These are phyloP conservation scores for Carex sylvatica DNA, from an alignment of 202 grass and related monocot genomes.

Conservation along the genomic window DNA sequence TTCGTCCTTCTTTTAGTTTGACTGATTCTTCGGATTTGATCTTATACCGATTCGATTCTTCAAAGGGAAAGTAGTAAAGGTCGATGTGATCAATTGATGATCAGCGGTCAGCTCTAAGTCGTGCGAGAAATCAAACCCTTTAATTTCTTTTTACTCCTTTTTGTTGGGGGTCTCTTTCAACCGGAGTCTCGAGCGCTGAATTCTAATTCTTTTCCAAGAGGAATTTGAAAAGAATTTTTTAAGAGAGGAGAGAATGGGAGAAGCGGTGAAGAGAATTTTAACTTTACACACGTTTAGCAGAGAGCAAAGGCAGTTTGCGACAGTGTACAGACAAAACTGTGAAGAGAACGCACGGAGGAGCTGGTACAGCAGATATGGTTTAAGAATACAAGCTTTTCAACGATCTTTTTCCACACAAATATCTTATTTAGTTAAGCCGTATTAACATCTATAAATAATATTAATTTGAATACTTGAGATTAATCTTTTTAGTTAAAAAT, in stretches of 20 bases:
- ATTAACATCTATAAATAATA: too few species aligned
- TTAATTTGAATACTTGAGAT: too few species aligned
- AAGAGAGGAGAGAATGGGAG: background rate
- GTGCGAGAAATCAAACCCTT: conserved; percentile 1
- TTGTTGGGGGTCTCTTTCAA: background rate
- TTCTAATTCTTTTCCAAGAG: background rate
- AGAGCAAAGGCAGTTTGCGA: background rate
- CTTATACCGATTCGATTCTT: background rate
- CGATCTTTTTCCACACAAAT: too few species aligned
- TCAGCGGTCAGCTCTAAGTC: conserved; percentile 13
- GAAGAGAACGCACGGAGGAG: background rate
- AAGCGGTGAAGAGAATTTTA: background rate
- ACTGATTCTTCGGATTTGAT: conserved; percentile 9
- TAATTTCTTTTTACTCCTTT: background rate
- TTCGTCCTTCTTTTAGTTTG: background rate
- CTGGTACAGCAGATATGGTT: background rate
- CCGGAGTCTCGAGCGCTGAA: background rate
- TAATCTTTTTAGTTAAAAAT: too few species aligned
- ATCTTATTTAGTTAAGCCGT: too few species aligned
- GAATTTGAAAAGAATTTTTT: conserved; percentile 27
- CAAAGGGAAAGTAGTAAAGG: background rate
- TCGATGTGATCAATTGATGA: background rate
- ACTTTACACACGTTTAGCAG: background rate
- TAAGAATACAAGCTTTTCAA: too few species aligned
- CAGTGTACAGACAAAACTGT: background rate